Percentiles rank a stretch among this genome's conserved stretches.
Evolutionary conservation across 2,329 filamentous ascomycete species (phyloP).

Genomic region (Colletotrichum sp.): DNA sequence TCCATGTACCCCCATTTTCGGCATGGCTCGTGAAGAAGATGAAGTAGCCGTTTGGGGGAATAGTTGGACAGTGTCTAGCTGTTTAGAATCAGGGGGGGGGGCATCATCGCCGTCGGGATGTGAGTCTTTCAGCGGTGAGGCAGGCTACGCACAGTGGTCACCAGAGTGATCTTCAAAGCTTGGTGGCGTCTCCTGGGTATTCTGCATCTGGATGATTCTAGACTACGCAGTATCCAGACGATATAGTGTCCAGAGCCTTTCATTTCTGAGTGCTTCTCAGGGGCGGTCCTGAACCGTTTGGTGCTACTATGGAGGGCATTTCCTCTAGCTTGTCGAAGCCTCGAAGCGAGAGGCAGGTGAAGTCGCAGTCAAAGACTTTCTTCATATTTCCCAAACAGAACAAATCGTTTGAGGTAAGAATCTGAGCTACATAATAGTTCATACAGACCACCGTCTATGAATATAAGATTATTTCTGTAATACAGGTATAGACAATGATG

Average conservation of each 20-base stretch:
- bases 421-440: not conserved
- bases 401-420: not conserved
- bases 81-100: not conserved
- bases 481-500: not conserved
- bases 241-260: not conserved
- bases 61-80: not conserved
- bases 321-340: not conserved
- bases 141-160: not conserved
- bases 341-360: not conserved
- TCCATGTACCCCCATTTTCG: not conserved
- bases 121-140: not conserved
- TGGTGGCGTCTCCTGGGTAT: not conserved
- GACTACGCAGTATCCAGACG: not conserved
- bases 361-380: not conserved
- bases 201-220: not conserved
- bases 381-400: not conserved
- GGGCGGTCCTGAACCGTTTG: not conserved
- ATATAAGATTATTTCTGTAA: not conserved
- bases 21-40: not conserved
- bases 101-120: not conserved
- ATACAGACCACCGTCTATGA: not conserved
- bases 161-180: not conserved
- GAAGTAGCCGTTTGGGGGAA: not conserved
- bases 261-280: not conserved
- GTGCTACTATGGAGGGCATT: not conserved